Percentiles rank a stretch among this genome's conserved stretches.
Conservation (phyloP, 1,139 yeast genomes). For the Diutina neorugosa region DNA sequence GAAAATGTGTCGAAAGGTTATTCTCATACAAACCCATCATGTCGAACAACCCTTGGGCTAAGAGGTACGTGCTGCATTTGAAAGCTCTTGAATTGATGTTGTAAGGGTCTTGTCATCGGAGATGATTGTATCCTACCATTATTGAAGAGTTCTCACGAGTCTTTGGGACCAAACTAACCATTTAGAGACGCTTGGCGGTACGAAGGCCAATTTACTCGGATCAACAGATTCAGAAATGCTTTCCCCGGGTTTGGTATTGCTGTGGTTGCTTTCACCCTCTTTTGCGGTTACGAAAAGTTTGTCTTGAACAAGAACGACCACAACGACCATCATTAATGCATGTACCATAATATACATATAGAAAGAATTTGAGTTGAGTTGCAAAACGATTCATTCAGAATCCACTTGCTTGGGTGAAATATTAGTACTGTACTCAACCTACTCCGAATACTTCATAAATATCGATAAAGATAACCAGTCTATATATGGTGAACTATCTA, state of each 20-base stretch:
- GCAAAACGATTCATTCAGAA: no score
- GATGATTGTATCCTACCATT: not conserved
- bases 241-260: constrained; percentile 82
- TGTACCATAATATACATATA: not conserved
- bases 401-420: no score
- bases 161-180: not conserved
- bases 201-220: constrained; percentile 68
- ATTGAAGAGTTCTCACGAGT: not conserved
- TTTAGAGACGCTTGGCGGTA: constrained; percentile 79
- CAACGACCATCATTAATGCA: constrained; percentile 6
- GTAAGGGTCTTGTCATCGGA: not conserved
- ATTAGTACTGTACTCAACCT: no score
- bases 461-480: no score
- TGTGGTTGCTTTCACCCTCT: constrained; percentile 60
- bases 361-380: not conserved
- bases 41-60: constrained; percentile 36
- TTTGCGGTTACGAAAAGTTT: constrained; percentile 52
- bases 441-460: no score
- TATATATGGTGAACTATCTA: no score
- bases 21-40: constrained; percentile 7
- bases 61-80: constrained; percentile 21
- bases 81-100: not conserved
- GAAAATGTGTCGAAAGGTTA: not conserved
- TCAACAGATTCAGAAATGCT: constrained; percentile 58
- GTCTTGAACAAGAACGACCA: constrained; percentile 18